A percentile compares a stretch with the other conserved stretches of the same genome.
Evolutionary conservation across 108 stramenopile species (phyloP).

Genomic region (Nannochloropsis granulata): DNA sequence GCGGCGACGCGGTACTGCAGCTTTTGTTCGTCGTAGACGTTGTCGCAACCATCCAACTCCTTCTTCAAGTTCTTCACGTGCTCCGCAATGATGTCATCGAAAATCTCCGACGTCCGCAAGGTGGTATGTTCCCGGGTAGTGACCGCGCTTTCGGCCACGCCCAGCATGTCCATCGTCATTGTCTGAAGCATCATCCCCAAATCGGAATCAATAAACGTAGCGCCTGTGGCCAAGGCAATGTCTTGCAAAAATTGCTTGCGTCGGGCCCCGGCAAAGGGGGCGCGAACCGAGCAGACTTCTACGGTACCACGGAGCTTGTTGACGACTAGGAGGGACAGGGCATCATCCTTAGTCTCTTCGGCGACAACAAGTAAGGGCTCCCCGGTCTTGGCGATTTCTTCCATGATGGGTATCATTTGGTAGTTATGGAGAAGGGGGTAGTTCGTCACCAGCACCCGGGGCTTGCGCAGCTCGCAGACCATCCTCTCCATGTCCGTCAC

Average conservation of each 20-base stretch:
- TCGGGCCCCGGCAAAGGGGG: slow-evolving; percentile 86
- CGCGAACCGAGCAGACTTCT: slow-evolving; percentile 9
- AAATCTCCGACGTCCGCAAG: background rate
- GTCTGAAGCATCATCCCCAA: slow-evolving; percentile 82
- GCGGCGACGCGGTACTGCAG: slow-evolving; percentile 79
- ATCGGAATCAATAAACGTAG: slow-evolving; percentile 88
- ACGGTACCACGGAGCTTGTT: background rate
- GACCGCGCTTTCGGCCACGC: slow-evolving; percentile 75
- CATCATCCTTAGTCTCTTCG: background rate
- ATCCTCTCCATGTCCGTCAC: background rate
- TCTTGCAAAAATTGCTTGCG: slow-evolving; percentile 86
- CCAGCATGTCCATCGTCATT: slow-evolving; percentile 74
- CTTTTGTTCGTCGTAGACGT: slow-evolving; percentile 60
- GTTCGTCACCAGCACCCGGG: background rate
- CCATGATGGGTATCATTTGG: background rate
- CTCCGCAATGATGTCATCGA: background rate
- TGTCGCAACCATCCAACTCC: background rate
- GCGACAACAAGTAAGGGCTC: background rate
- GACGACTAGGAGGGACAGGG: background rate
- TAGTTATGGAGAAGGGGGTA: background rate
- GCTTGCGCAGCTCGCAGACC: background rate
- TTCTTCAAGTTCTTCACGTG: background rate
- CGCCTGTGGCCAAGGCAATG: slow-evolving; percentile 93
- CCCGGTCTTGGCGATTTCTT: background rate
- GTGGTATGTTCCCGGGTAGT: slow-evolving; percentile 77